Conservation (phyloP, 1,284 basidiomycete species). For the Pseudozyma tsukubaensis region DNA sequence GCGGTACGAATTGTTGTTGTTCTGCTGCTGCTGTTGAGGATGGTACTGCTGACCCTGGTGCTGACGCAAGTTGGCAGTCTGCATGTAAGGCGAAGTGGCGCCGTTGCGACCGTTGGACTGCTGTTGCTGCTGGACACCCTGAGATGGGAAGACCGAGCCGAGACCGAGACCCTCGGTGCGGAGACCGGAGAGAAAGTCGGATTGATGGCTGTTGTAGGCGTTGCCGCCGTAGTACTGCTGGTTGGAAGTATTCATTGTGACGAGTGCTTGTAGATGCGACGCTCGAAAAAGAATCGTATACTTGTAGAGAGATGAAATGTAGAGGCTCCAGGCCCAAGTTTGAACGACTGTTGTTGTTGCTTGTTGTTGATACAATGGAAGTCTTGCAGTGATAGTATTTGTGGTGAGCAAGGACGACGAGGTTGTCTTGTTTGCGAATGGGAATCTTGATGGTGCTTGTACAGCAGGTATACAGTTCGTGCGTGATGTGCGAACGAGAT, state of each 20-base stretch:
- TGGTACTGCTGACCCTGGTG: slow-evolving; percentile 17
- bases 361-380: slow-evolving; percentile 14
- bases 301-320: neutral
- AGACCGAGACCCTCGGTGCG: slow-evolving; percentile 57
- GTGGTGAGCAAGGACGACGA: slow-evolving; percentile 4
- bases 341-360: slow-evolving; percentile 3
- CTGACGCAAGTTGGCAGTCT: slow-evolving; percentile 12
- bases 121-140: slow-evolving; percentile 38
- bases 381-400: slow-evolving; percentile 17
- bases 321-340: slow-evolving; percentile 20
- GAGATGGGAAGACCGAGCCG: slow-evolving; percentile 30
- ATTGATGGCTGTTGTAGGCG: slow-evolving; percentile 38
- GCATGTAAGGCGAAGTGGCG: slow-evolving; percentile 14
- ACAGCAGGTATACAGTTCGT: slow-evolving; percentile 36
- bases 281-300: no score
- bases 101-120: slow-evolving; percentile 28
- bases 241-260: slow-evolving; percentile 37
- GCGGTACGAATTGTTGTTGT: slow-evolving; percentile 23
- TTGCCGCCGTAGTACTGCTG: slow-evolving; percentile 31
- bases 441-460: slow-evolving; percentile 31
- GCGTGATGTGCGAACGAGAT: slow-evolving; percentile 8
- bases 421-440: neutral
- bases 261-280: neutral
- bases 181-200: slow-evolving; percentile 50
- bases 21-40: slow-evolving; percentile 23